Evolutionary conservation across 2,329 filamentous ascomycete species (phyloP), one percentile per base, ranked within the genome.

Genomic region (Colletotrichum sp.): DNA sequence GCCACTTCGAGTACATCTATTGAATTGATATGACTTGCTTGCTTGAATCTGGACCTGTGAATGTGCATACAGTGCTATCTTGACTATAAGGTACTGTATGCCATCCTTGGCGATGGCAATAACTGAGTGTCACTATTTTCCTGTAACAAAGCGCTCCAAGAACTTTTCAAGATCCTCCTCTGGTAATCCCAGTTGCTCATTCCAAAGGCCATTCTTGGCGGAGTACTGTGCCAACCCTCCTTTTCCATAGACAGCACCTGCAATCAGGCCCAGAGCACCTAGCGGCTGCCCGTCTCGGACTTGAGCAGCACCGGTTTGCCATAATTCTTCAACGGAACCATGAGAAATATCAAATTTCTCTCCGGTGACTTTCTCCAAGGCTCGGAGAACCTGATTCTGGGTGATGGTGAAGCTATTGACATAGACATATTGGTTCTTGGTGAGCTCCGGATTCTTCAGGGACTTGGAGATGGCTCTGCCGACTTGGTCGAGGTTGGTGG

Each of bases 381-480:
- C 81, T 12, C 83, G 81, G 3, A 93, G 80, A 3, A 94, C 82
- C 77, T 93, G 86, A 28, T 90, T 90, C 82, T 93, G 91, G 1
- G 89, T 88, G 0, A 89, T 87, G 32, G 88, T 88, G 78, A 93
- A 91, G 2, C 57, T 63, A 15, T 70, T 63, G 18, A 63, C 36
- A 28, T 63, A 70, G 36, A 70, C 13, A 48, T 48, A 5, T 32
- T 52, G 68, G 8, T 70, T 70, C n/a, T 1, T 24, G 4, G 57
- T 64, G 4, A 63, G 57, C 3, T 32, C 26, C 24, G 36, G 28
- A 2, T 24, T 52, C 26, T 22, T 52, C 26, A 70, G 2, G 9
- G 24, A 22, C 2, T 32, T 48, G 3, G 57, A 18, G 13, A 70
- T 52, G 34, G 68, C 68, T 36, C 26, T 70, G 26, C 34, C 68